phyloP scores from a whole-genome alignment of 495 filamentous ascomycete genomes.

The Aspergillus carlsbadensis region DNA sequence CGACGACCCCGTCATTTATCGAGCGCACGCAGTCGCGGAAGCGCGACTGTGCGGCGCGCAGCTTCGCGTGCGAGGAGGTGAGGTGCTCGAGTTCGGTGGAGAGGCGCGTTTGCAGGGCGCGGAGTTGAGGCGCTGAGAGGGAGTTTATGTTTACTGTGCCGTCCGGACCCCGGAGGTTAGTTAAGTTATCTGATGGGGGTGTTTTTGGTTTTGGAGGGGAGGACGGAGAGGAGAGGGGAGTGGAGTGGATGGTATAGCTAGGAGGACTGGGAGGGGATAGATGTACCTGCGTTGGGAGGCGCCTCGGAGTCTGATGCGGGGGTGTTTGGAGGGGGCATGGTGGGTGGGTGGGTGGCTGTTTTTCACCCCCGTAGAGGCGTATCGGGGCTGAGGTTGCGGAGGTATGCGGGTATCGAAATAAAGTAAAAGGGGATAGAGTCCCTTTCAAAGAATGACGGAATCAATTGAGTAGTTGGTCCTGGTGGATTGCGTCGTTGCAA shows the following conservation, averaged over 20 bases:
- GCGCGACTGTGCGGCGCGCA: slow-evolving; percentile 83
- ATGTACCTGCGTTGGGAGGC: slow-evolving; percentile 2
- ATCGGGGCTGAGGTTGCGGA: background rate
- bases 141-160: slow-evolving; percentile 61
- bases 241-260: background rate
- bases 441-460: too few species aligned
- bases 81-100: slow-evolving; percentile 94
- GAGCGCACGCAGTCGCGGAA: slow-evolving; percentile 85
- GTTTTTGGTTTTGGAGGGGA: background rate
- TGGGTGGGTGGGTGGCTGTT: too few species aligned
- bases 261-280: background rate
- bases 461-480: too few species aligned
- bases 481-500: too few species aligned
- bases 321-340: slow-evolving; percentile 19
- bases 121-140: slow-evolving; percentile 57
- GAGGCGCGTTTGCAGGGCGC: slow-evolving; percentile 84
- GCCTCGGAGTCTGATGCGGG: slow-evolving; percentile 22
- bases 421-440: too few species aligned
- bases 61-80: slow-evolving; percentile 80
- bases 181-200: too few species aligned
- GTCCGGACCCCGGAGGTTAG: too few species aligned
- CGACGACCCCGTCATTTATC: slow-evolving; percentile 60
- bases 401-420: background rate
- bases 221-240: background rate
- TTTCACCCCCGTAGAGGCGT: slow-evolving; percentile 1